Percentiles rank a stretch among this genome's conserved stretches.
These are phyloP conservation scores for Paramecium bursaria DNA, from an alignment of 73 alveolate genomes.

Conservation along the genomic window DNA sequence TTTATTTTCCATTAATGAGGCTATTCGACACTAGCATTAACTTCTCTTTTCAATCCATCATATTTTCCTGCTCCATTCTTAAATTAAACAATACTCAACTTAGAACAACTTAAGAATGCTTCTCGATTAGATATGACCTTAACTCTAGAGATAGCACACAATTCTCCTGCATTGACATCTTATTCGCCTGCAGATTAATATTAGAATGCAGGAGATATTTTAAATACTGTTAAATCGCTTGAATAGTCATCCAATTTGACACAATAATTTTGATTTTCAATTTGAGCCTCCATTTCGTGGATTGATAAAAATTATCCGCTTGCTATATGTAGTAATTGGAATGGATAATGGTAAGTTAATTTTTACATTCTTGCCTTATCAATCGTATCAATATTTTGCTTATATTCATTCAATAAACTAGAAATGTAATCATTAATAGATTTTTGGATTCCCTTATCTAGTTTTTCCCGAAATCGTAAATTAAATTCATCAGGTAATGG, in stretches of 20 bases:
- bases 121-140: conserved; percentile 36
- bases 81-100: neutral
- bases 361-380: conserved; percentile 57
- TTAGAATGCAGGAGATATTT: conserved; percentile 70
- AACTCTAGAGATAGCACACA: conserved; percentile 65
- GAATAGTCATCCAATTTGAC: conserved; percentile 66
- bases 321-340: conserved; percentile 62
- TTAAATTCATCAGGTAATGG: conserved; percentile 10
- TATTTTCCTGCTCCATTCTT: neutral
- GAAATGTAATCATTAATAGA: conserved; percentile 14
- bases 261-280: conserved; percentile 67
- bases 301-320: conserved; percentile 58
- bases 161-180: conserved; percentile 66
- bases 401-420: conserved; percentile 64
- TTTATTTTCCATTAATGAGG: conserved; percentile 57
- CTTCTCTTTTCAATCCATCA: conserved; percentile 59
- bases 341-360: conserved; percentile 51
- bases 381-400: conserved; percentile 60
- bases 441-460: neutral
- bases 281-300: conserved; percentile 56
- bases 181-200: conserved; percentile 70
- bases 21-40: conserved; percentile 61
- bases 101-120: conserved; percentile 50
- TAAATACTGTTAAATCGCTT: conserved; percentile 69
- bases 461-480: neutral